Conservation (phyloP, 192 early-diverging fungal species). For the Geranomyces michiganensis region DNA sequence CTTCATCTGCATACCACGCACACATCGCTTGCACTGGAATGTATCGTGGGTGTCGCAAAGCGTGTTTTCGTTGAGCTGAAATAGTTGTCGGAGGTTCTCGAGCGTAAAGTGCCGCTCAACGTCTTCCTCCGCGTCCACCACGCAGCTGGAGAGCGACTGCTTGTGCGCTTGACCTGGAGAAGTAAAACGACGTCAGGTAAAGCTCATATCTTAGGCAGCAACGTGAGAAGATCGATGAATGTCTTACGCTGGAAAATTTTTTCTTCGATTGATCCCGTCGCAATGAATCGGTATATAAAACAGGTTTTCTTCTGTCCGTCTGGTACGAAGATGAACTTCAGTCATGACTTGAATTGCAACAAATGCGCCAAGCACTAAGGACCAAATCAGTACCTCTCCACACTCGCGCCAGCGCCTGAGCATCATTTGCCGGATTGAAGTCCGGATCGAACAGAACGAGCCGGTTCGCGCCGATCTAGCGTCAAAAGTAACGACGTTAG, state of each 20-base stretch:
- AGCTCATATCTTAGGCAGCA: background rate
- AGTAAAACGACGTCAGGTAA: background rate
- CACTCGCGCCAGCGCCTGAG: conserved; percentile 61
- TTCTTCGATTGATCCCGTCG: conserved; percentile 98
- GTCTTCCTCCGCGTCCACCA: conserved; percentile 93
- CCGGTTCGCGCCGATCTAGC: conserved; percentile 92
- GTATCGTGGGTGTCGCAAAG: conserved; percentile 94
- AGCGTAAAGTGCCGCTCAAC: conserved; percentile 93
- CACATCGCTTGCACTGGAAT: conserved; percentile 92
- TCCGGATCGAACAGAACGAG: conserved; percentile 92
- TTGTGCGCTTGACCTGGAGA: conserved; percentile 62
- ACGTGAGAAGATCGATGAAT: background rate
- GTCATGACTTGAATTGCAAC: background rate
- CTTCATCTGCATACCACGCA: conserved; percentile 78
- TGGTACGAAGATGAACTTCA: background rate
- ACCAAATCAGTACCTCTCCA: conserved; percentile 32
- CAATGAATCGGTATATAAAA: conserved; percentile 97
- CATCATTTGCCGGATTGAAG: conserved; percentile 98
- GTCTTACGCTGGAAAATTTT: conserved; percentile 97
- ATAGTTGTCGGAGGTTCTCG: conserved; percentile 87
- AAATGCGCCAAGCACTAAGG: background rate
- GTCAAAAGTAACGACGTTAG: conserved; percentile 15
- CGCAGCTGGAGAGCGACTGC: conserved; percentile 84
- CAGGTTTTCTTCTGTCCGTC: conserved; percentile 75
- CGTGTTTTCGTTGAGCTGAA: conserved; percentile 74